Conservation (phyloP, 108 stramenopile species). For the Schizochytrium sp. region DNA sequence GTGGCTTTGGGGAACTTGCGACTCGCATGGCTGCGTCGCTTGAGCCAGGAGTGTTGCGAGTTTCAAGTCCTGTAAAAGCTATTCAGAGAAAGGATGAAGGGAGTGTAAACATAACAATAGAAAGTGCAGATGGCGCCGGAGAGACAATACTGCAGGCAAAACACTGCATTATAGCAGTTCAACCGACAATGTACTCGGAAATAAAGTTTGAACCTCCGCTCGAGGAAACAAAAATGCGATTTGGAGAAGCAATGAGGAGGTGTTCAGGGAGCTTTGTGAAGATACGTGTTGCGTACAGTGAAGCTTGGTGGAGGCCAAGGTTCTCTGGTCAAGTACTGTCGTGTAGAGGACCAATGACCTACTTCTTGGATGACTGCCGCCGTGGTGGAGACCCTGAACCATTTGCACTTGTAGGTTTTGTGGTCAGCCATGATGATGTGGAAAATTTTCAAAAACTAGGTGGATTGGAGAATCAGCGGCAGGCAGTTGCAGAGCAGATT, state of each 20-base stretch:
- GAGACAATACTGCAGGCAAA: neutral
- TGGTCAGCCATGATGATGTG: neutral
- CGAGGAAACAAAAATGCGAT: neutral
- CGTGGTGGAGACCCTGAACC: neutral
- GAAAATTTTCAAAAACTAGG: neutral
- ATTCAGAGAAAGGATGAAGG: neutral
- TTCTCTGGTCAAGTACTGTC: conserved; percentile 12
- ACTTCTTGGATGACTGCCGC: conserved; percentile 29
- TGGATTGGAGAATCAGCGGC: neutral
- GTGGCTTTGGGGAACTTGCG: conserved; percentile 22
- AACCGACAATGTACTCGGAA: neutral
- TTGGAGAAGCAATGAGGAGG: neutral
- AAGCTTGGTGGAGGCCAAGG: conserved; percentile 6
- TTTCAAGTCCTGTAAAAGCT: neutral
- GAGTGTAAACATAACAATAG: neutral
- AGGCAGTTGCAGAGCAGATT: conserved; percentile 2
- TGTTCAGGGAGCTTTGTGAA: conserved; percentile 1
- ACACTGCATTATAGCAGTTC: neutral
- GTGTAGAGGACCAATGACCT: neutral
- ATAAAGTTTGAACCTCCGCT: neutral
- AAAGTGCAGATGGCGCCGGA: neutral
- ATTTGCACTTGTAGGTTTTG: conserved; percentile 38
- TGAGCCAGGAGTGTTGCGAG: neutral
- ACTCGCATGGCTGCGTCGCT: conserved; percentile 1
- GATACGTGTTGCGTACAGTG: neutral